A percentile compares a stretch with the other conserved stretches of the same genome.
Conservation (phyloP, 345 rosid genomes). For the Clarkia xantiana region DNA sequence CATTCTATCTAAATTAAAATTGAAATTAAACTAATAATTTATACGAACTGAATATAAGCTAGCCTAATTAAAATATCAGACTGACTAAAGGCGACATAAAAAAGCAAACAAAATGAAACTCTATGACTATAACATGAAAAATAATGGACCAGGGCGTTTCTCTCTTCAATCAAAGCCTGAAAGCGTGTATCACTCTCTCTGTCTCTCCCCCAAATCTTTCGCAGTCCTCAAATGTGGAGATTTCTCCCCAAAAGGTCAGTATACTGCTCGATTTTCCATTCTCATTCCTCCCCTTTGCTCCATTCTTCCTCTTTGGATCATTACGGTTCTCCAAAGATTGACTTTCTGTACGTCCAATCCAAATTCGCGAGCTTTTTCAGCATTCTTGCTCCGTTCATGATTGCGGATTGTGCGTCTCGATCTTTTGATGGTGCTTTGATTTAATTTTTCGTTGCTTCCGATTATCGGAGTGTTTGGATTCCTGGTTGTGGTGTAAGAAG, state of each 20-base stretch:
- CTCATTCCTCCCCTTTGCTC: background rate
- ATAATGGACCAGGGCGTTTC: background rate
- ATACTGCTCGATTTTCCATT: background rate
- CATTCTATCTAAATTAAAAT: no score
- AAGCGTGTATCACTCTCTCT: background rate
- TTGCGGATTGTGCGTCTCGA: background rate
- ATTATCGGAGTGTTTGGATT: no score
- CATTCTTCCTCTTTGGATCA: no score
- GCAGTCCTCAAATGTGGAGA: conserved; percentile 9
- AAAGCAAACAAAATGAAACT: background rate
- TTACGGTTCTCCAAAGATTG: background rate
- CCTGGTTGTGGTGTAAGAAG: no score
- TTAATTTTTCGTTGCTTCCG: no score
- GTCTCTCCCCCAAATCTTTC: background rate
- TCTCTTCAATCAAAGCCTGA: background rate
- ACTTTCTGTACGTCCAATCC: background rate
- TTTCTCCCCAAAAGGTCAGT: background rate
- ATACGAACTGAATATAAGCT: no score
- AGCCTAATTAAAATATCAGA: no score
- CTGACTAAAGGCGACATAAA: no score
- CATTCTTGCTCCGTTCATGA: background rate
- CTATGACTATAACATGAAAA: background rate
- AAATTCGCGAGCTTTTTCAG: background rate
- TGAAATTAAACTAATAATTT: no score
- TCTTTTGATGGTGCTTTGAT: no score